These are phyloP conservation scores for Quercus rubra DNA, from an alignment of 306 rosid species.

Conservation along the genomic window DNA sequence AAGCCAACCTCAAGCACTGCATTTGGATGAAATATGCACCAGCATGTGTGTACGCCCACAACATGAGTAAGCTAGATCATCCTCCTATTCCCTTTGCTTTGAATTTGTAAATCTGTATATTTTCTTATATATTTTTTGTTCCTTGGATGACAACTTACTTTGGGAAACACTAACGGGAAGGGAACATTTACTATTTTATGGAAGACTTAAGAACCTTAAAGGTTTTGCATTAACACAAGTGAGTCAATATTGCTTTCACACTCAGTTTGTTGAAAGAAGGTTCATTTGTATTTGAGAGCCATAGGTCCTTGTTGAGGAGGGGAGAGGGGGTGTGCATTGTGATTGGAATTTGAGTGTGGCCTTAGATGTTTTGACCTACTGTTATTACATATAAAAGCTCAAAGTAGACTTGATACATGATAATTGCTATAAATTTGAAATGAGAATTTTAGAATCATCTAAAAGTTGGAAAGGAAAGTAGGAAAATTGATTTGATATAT, in stretches of 20 bases:
- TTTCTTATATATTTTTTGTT: not conserved
- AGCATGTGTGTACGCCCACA: conserved; percentile 97
- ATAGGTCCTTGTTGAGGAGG: not conserved
- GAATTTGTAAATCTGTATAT: not conserved
- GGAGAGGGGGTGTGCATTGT: too few species aligned
- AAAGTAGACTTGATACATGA: too few species aligned
- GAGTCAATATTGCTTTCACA: conserved; percentile 22
- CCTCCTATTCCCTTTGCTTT: not conserved
- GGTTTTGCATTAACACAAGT: conserved; percentile 67
- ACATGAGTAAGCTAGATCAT: conserved; percentile 57
- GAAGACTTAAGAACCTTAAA: conserved; percentile 81
- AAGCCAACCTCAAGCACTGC: conserved; percentile 76
- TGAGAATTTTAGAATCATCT: too few species aligned
- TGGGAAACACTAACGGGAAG: conserved; percentile 84
- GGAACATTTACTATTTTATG: conserved; percentile 85
- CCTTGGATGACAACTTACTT: conserved; percentile 47
- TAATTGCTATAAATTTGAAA: too few species aligned
- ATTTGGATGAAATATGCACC: conserved; percentile 68
- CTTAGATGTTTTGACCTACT: too few species aligned
- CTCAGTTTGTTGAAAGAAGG: not conserved
- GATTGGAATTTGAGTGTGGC: not conserved
- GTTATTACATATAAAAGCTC: too few species aligned
- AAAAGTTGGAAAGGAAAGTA: too few species aligned
- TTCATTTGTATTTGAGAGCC: not conserved
- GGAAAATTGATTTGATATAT: too few species aligned